These are phyloP conservation scores for Massarina eburnea DNA, from an alignment of 2,329 filamentous ascomycete genomes.

Conservation along the genomic window DNA sequence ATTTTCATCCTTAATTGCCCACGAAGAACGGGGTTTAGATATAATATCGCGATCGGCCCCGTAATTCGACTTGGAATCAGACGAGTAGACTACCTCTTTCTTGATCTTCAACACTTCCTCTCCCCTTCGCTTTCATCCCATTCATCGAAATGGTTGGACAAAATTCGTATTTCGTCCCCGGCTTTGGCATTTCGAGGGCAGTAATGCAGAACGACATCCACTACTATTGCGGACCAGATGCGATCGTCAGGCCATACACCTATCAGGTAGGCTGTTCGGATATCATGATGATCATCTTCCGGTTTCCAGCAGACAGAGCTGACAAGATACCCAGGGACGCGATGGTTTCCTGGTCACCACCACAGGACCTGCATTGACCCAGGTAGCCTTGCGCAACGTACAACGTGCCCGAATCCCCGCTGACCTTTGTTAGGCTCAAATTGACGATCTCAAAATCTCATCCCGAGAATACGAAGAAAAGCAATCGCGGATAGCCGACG, in stretches of 20 bases:
- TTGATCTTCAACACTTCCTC: not conserved
- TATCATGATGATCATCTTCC: not conserved
- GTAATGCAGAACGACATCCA: conserved; percentile 48
- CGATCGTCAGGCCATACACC: conserved; percentile 47
- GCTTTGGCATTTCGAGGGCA: conserved; percentile 46
- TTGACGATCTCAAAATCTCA: conserved; percentile 44
- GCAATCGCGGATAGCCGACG: conserved; percentile 41
- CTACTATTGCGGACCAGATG: conserved; percentile 47
- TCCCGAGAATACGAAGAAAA: conserved; percentile 46
- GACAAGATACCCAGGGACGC: conserved; percentile 35
- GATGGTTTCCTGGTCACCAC: conserved; percentile 48
- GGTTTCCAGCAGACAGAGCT: conserved; percentile 8
- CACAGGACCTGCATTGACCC: conserved; percentile 43
- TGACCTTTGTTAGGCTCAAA: conserved; percentile 38
- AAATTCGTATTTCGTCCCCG: conserved; percentile 47
- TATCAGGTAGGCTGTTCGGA: conserved; percentile 36
- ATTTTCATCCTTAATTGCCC: not conserved
- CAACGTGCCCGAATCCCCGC: conserved; percentile 12
- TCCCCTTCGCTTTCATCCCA: not conserved
- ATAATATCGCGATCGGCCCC: not conserved
- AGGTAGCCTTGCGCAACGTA: conserved; percentile 26
- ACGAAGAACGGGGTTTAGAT: too few relatives aligned
- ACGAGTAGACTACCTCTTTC: not conserved
- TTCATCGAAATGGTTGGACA: conserved; percentile 24
- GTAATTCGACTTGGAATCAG: not conserved